Conservation (phyloP, 257 asterid species). For the Marsdenia floribunda region DNA sequence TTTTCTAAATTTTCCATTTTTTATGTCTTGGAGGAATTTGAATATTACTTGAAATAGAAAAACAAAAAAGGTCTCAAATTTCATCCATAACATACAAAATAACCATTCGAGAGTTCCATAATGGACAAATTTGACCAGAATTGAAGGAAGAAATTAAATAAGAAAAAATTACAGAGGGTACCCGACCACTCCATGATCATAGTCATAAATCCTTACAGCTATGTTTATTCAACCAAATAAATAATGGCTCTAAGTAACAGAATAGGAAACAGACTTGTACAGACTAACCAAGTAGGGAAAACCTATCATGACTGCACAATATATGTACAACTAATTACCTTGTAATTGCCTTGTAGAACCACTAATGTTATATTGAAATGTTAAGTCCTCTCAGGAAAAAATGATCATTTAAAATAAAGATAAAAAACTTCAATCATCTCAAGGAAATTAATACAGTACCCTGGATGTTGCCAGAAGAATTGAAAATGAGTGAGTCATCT, state of each 20-base stretch:
- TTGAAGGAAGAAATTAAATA: background rate
- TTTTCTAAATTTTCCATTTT: background rate
- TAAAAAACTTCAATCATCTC: background rate
- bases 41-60: background rate
- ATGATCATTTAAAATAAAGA: background rate
- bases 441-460: background rate
- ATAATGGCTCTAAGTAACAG: background rate
- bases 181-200: too few species aligned
- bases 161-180: background rate
- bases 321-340: too few species aligned
- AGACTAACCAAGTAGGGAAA: background rate
- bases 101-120: background rate
- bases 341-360: background rate
- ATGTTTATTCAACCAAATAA: background rate
- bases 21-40: background rate
- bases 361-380: background rate
- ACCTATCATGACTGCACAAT: background rate
- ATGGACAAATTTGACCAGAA: background rate
- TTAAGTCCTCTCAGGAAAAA: background rate
- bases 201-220: background rate
- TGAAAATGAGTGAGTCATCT: constrained; percentile 27
- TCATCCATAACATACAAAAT: background rate
- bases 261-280: background rate
- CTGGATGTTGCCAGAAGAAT: background rate
- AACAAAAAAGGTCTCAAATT: background rate